phyloP scores from a whole-genome alignment of 306 rosid genomes.

The Echinosophora koreensis region DNA sequence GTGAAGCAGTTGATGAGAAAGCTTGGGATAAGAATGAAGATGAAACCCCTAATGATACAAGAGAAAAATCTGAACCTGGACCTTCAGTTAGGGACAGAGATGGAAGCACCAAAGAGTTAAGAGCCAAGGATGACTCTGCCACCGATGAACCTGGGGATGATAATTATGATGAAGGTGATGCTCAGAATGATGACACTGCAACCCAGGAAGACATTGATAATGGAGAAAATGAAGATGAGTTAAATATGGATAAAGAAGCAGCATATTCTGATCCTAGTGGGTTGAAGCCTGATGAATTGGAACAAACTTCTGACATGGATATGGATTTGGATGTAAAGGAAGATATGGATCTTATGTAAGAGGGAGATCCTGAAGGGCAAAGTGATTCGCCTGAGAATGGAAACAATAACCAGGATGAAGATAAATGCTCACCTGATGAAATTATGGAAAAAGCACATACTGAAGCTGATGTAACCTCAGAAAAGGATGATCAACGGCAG shows the following conservation, averaged over 20 bases:
- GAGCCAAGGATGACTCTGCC: slow-evolving; percentile 77
- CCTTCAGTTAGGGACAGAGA: slow-evolving; percentile 71
- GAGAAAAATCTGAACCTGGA: slow-evolving; percentile 78
- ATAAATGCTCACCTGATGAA: slow-evolving; percentile 63
- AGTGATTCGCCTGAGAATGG: slow-evolving; percentile 54
- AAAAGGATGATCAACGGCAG: slow-evolving; percentile 56
- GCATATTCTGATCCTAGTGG: slow-evolving; percentile 67
- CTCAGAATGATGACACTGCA: slow-evolving; percentile 54
- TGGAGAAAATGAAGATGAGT: slow-evolving; percentile 58
- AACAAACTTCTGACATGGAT: slow-evolving; percentile 61
- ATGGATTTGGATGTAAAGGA: slow-evolving; percentile 63
- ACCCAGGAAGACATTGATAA: slow-evolving; percentile 55
- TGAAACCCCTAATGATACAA: slow-evolving; percentile 59
- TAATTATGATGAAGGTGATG: slow-evolving; percentile 56
- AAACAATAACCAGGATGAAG: slow-evolving; percentile 52
- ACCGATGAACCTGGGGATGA: slow-evolving; percentile 61
- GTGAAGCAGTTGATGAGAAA: slow-evolving; percentile 79
- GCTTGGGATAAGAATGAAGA: slow-evolving; percentile 75
- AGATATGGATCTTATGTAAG: slow-evolving; percentile 61
- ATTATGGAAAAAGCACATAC: slow-evolving; percentile 68
- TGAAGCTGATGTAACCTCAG: slow-evolving; percentile 60
- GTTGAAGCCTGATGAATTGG: slow-evolving; percentile 61
- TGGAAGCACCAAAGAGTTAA: slow-evolving; percentile 68
- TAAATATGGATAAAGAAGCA: slow-evolving; percentile 68
- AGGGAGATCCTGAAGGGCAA: slow-evolving; percentile 53